These are phyloP conservation scores for Penicillium mononematosum DNA, from an alignment of 495 filamentous ascomycete genomes.

Conservation along the genomic window DNA sequence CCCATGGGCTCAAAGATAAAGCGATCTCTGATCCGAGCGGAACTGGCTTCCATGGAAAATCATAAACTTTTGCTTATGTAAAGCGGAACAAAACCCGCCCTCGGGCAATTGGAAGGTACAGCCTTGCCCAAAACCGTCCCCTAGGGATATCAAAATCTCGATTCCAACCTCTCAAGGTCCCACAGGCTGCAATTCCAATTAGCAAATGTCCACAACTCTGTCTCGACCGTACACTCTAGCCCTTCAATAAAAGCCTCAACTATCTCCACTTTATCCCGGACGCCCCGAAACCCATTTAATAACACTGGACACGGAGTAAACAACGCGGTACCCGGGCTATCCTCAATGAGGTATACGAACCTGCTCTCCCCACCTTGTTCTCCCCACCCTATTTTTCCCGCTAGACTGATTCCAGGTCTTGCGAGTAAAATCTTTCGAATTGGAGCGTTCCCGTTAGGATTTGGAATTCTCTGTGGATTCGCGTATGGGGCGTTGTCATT, in stretches of 20 bases:
- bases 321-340: neutral
- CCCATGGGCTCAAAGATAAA: neutral
- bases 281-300: neutral
- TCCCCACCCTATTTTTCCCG: neutral
- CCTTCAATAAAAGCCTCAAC: too few species aligned
- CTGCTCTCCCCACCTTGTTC: neutral
- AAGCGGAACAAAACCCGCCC: neutral
- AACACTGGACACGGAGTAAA: neutral
- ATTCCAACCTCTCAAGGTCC: too few species aligned
- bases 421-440: too few species aligned
- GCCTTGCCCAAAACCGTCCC: too few species aligned
- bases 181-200: too few species aligned
- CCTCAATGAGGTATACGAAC: slow-evolving; percentile 1
- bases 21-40: slow-evolving; percentile 1
- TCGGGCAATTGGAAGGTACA: too few species aligned
- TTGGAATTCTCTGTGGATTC: too few species aligned
- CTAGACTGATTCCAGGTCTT: neutral
- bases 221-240: too few species aligned
- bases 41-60: neutral
- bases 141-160: too few species aligned
- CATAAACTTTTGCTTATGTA: neutral
- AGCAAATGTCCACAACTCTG: too few species aligned
- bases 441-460: too few species aligned
- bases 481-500: too few species aligned
- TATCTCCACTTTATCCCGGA: neutral